Percentiles rank a stretch among this genome's conserved stretches.
Conservation (phyloP, 345 rosid species). For the Punica granatum region DNA sequence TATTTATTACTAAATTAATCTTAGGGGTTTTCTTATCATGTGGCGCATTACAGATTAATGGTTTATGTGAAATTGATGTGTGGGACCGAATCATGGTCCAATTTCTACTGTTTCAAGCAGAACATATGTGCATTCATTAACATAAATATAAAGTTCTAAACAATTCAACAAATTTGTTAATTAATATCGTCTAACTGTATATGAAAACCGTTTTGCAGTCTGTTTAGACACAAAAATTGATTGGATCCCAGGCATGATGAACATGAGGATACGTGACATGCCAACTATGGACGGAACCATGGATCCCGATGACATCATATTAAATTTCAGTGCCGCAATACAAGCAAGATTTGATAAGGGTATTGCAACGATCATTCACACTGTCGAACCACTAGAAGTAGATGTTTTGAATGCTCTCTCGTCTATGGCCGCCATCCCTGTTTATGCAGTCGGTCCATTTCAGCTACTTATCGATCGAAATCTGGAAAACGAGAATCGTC, state of each 20-base stretch:
- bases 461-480: not conserved
- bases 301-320: not conserved
- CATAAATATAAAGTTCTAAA: too few species aligned
- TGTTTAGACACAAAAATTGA: not conserved
- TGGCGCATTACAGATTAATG: too few species aligned
- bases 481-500: not conserved
- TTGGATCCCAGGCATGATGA: slow-evolving; percentile 7
- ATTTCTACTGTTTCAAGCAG: not conserved
- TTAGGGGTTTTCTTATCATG: too few species aligned
- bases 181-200: too few species aligned
- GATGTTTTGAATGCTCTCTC: slow-evolving; percentile 4
- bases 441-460: not conserved
- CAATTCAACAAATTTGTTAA: too few species aligned
- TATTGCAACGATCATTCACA: slow-evolving; percentile 7
- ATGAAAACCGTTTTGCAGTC: not conserved
- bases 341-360: not conserved
- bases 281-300: not conserved
- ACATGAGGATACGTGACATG: slow-evolving; percentile 6
- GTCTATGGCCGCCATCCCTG: not conserved
- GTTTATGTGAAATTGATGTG: too few species aligned
- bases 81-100: too few species aligned
- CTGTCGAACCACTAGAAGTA: slow-evolving; percentile 1
- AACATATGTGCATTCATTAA: not conserved
- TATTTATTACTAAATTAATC: too few species aligned
- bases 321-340: not conserved